Base-by-base conservation (phyloP, 1,284 basidiomycete genomes). In the Kwoniella shivajii region DNA sequence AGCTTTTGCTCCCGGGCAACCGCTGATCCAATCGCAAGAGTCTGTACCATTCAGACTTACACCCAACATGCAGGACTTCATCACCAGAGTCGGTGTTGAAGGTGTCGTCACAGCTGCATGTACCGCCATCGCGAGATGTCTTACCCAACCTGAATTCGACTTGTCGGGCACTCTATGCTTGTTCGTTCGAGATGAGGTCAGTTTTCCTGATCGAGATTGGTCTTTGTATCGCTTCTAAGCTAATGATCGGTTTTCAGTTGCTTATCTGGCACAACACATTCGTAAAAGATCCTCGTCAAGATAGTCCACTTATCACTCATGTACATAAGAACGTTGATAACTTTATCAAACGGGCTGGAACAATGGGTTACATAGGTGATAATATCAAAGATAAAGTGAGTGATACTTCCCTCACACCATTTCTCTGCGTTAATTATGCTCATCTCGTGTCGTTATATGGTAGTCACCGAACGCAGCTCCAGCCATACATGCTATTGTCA, bases 21-120 rank as follows among this genome's bases (percentile, higher is more conserved):
- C 90, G 0, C 78, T 89, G 37, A 88, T 92, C 71, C 83, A 84
- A 29, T 88, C 88, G 2, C 85, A 83, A 61, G 96, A 99, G 66
- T 83, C 87, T 2, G 92, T 97, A 11, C 95, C 96, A 0, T 99
- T 99, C 88, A 88, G 96, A 10, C 85, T 97, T 65, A 97, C 93
- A 11, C 94, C 94, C 2, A 98, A 97, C 76, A 86, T 99, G 80
- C 97, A 99, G 77, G 83, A 86, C 68, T 96, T 99, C 79, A 81
- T 99, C 49, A 92, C 90, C 0, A 88, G 90, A 1, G 84, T 92
- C 48, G 88, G 91, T 34, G 90, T 88, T 11, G 97, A 99, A 75
- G 96, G 95, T 16, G 79, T 97, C 30, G 80, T 99, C 49, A 88
- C 90, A 0, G 84, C 90, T 9, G 86, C 89, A 0, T 86, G 97